Evolutionary conservation across 2,329 filamentous ascomycete species (phyloP), one percentile per base, ranked within the genome.

Genomic region (Endothia cerciana): DNA sequence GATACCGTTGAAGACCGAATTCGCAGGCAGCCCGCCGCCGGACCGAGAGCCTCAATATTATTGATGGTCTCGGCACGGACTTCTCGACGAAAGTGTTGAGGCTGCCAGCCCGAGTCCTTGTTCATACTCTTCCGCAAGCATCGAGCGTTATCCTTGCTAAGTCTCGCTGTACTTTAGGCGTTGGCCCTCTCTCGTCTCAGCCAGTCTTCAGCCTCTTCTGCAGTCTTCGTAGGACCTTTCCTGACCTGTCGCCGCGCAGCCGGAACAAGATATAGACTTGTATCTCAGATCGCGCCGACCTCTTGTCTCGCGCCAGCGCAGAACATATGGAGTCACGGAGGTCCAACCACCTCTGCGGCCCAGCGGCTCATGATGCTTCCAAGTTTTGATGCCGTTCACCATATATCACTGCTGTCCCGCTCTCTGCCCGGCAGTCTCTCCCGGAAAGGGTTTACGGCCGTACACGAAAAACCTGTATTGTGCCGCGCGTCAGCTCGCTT

Each of bases 391-490:
- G 22, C 43, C 22, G 10, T 51, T 11, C 8, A 22, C 13, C 8
- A 2, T 0, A 36, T 7, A 33, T 56, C 53, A 38, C 53, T n/a
- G 17, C 1, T 38, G 30, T 19, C 30, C 30, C 19, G 8, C n/a
- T 58, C 22, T 30, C 7, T 19, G 17, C 40, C 40, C 57, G 11
- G 13, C 43, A 45, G 17, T 13, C 25, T 60, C 60, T 3, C 60
- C 17, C 30, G 43, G 60, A 5, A 40, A 36, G 13, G 67, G 67
- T n/a, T 65, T 67, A 10, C 67, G 61, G 40, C 65, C 67, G 30
- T 72, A 73, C 36, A 73, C 69, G 38, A 72, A 60, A 33, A 72
- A 69, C 28, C 69, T 70, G 13, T 3, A 1, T 5, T n/a, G 22
- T 36, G 38, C 22, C 4, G 5, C 11, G 6, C 25, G 49, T 62